Conservation (phyloP, 1,284 basidiomycete species). For the Trametes versicolor region DNA sequence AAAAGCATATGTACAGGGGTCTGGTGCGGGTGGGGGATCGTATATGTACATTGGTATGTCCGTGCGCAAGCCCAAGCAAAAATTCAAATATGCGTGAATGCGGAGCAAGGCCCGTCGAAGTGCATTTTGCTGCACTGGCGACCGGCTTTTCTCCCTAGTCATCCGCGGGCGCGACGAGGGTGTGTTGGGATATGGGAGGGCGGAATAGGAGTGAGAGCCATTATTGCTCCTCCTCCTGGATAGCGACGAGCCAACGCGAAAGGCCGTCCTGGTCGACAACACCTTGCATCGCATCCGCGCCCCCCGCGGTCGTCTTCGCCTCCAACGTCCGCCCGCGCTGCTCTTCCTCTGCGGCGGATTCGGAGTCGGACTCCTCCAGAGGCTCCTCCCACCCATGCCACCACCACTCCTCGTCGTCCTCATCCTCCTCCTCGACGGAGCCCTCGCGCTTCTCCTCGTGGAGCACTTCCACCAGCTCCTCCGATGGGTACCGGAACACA, state of each 20-base stretch:
- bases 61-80: conserved; percentile 4
- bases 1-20: neutral
- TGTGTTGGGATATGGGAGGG: neutral
- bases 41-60: neutral
- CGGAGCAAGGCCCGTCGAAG: neutral
- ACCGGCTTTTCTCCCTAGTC: neutral
- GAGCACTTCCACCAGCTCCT: conserved; percentile 32
- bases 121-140: neutral
- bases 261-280: neutral
- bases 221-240: conserved; percentile 20
- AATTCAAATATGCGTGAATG: neutral
- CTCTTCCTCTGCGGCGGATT: conserved; percentile 5
- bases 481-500: conserved; percentile 39
- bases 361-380: conserved; percentile 21
- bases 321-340: conserved; percentile 3
- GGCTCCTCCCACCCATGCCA: conserved; percentile 41
- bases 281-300: conserved; percentile 2
- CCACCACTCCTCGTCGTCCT: conserved; percentile 37
- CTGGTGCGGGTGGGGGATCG: neutral
- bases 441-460: neutral
- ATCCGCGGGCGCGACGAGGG: neutral
- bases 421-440: conserved; percentile 8
- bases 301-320: conserved; percentile 4
- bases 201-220: too few species aligned
- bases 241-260: conserved; percentile 15